Percentiles rank a stretch among this genome's conserved stretches.
phyloP scores from a whole-genome alignment of 1,284 basidiomycete genomes.

The Xanthoconium separans region DNA sequence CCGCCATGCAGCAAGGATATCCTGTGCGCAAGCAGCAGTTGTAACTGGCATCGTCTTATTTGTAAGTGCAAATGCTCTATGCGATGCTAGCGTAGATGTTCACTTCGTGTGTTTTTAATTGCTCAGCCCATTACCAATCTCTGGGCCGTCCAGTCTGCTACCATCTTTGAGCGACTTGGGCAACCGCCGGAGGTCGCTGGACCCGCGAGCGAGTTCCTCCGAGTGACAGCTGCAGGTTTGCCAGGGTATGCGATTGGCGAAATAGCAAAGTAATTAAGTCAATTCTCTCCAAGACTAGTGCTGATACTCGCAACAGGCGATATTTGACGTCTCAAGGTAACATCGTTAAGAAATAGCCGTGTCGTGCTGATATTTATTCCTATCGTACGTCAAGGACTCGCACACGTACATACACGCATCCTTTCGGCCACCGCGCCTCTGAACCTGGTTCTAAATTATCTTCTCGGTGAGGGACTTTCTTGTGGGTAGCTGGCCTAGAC shows the following conservation, averaged over 20 bases:
- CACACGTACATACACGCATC: slow-evolving; percentile 20
- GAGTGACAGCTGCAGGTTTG: slow-evolving; percentile 24
- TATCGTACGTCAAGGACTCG: slow-evolving; percentile 17
- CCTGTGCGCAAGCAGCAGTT: slow-evolving; percentile 22
- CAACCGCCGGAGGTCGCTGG: slow-evolving; percentile 22
- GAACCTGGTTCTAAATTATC: slow-evolving; percentile 27
- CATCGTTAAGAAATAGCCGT: not conserved
- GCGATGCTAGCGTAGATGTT: not conserved
- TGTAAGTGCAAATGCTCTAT: slow-evolving; percentile 9
- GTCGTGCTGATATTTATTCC: not conserved
- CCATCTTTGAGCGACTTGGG: slow-evolving; percentile 22
- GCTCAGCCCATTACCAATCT: slow-evolving; percentile 23
- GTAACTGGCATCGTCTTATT: slow-evolving; percentile 25
- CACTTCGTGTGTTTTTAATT: not conserved
- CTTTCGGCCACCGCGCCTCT: slow-evolving; percentile 28
- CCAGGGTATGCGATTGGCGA: slow-evolving; percentile 30
- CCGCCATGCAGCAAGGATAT: slow-evolving; percentile 15
- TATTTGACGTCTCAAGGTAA: slow-evolving; percentile 29
- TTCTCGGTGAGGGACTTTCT: slow-evolving; percentile 21
- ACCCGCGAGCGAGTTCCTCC: slow-evolving; percentile 24
- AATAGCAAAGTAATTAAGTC: slow-evolving; percentile 25
- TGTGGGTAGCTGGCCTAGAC: not conserved
- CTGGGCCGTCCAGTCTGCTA: slow-evolving; percentile 22
- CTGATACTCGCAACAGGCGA: slow-evolving; percentile 16
- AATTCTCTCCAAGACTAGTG: not conserved